These are phyloP conservation scores for Lactarius quietus DNA, from an alignment of 768 basidiomycete genomes.

Conservation along the genomic window DNA sequence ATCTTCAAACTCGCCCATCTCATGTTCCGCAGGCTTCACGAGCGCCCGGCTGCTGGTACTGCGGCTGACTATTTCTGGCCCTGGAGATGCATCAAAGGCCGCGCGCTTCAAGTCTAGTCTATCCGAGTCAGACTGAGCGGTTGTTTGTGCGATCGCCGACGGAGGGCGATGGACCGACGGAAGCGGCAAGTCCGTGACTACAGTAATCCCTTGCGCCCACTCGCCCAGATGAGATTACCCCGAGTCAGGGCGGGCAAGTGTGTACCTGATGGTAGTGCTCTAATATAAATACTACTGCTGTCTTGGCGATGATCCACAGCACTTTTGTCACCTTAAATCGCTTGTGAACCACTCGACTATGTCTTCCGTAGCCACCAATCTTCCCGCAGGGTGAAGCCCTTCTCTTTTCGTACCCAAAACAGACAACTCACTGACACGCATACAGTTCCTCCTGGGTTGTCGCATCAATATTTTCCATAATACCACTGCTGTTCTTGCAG, in stretches of 20 bases:
- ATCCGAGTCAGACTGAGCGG: not conserved
- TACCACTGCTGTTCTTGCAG: slow-evolving; percentile 52
- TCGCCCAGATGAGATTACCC: no score
- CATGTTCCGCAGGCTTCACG: slow-evolving; percentile 43
- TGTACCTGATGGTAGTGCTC: no score
- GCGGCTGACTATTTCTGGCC: slow-evolving; percentile 44
- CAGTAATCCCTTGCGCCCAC: no score
- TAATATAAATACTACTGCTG: no score
- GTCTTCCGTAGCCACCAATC: no score
- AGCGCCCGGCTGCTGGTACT: slow-evolving; percentile 40
- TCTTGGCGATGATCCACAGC: no score
- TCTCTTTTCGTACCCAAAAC: not conserved
- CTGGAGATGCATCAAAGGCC: slow-evolving; percentile 39
- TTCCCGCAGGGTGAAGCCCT: slow-evolving; percentile 23
- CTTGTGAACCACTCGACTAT: not conserved
- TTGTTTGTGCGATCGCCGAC: no score
- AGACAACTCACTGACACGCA: not conserved
- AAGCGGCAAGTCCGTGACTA: no score
- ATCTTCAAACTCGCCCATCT: slow-evolving; percentile 97
- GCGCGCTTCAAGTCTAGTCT: slow-evolving; percentile 68
- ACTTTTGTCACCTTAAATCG: no score
- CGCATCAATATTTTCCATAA: slow-evolving; percentile 50
- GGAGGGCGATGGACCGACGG: not conserved
- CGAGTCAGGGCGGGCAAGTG: no score
- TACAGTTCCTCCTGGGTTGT: slow-evolving; percentile 46